Evolutionary conservation across 352 stramenopile genomes (phyloP), one percentile per base, ranked within the genome.

Genomic region (Phytopythium sindhum): DNA sequence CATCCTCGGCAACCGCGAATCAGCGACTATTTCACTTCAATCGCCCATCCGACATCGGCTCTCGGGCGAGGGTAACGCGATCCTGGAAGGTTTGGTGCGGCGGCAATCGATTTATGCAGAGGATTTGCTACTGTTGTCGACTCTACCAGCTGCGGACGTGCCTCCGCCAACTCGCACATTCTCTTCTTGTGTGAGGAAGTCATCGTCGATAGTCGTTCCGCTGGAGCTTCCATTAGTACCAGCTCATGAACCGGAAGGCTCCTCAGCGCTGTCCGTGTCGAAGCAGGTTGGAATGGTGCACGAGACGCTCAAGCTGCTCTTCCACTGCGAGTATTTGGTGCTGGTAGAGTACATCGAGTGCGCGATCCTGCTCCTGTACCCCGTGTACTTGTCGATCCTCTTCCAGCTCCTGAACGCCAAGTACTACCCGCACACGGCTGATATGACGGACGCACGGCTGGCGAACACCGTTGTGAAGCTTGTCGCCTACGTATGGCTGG

Each of bases 291-390:
- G n/a, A 23, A n/a, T 48, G 12, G 44, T 66, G 37, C 47, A 45
- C 15, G 57, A 72, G 21, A 64, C 52, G 5, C 68, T 72, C 4
- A 54, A 66, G 28, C 47, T 61, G 33, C 64, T 75, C 39, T 80
- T 78, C 52, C 64, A 67, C 42, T 68, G 61, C 8, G 66, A 80
- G 29, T 74, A 69, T 41, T 6, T 74, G 5, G 56, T 73, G 0
- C 58, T 72, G 42, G 41, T 53, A 4, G 70, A 75, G 60, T 78
- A 78, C 53, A 66, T 75, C 51, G 67, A 76, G 56, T 73, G 69
- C 42, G 50, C 51, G 0, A 58, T 80, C 6, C 73, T 67, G 29
- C 21, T 75, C 0, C 8, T 75, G 12, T 78, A 74, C 57, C 42
- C 62, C 11, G 14, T 65, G 10, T 77, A 72, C 39, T 26, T 74